phyloP scores from a whole-genome alignment of 2,329 filamentous ascomycete species.

The Botrytis fragariae region DNA sequence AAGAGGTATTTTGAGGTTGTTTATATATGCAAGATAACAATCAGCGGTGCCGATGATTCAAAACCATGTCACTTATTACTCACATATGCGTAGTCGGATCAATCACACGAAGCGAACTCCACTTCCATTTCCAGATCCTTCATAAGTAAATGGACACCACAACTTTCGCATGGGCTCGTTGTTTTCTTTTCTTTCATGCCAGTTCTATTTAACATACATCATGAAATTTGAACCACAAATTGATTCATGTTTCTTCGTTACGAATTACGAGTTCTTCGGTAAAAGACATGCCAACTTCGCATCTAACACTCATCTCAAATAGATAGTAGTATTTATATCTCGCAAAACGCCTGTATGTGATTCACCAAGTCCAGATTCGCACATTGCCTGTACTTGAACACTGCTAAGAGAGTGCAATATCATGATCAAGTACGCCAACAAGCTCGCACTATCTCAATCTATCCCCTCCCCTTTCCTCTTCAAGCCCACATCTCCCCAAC shows the following conservation, averaged over 20 bases:
- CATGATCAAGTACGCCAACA: background rate
- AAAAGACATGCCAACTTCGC: fast-evolving
- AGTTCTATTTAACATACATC: background rate
- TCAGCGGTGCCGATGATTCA: background rate
- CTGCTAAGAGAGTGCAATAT: background rate
- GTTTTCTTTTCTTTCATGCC: background rate
- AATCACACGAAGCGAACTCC: background rate
- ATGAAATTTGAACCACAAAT: background rate
- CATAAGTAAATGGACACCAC: background rate
- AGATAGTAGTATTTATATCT: background rate
- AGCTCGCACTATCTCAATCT: background rate
- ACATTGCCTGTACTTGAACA: background rate
- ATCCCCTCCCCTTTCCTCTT: background rate
- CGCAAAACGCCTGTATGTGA: background rate
- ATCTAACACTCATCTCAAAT: background rate
- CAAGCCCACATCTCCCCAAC: background rate
- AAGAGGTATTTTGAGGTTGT: background rate
- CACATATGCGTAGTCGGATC: background rate
- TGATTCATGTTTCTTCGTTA: background rate
- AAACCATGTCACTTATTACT: background rate
- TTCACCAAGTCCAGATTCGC: background rate
- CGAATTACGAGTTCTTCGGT: background rate
- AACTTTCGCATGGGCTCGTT: no score
- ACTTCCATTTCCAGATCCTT: background rate
- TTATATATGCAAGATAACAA: background rate